phyloP scores from a whole-genome alignment of 768 basidiomycete genomes.

The Suillus alpinus region DNA sequence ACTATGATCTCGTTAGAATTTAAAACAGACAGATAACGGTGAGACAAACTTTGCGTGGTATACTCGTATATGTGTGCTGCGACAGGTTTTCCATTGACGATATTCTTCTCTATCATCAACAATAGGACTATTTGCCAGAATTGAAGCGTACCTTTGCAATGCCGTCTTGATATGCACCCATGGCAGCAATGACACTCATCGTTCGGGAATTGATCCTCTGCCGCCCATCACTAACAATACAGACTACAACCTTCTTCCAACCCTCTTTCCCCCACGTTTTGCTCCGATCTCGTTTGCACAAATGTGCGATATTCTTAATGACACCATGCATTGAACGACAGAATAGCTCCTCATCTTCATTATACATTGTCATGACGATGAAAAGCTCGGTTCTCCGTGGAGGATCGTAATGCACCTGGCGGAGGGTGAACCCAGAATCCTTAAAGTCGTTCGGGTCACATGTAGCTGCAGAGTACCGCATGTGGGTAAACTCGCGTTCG shows the following conservation, averaged over 20 bases:
- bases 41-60: slow-evolving; percentile 78
- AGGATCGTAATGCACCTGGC: slow-evolving; percentile 90
- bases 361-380: slow-evolving; percentile 99
- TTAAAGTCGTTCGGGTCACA: slow-evolving; percentile 95
- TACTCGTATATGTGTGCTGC: slow-evolving; percentile 92
- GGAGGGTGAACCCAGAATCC: slow-evolving; percentile 75
- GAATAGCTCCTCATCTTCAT: slow-evolving; percentile 89
- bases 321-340: slow-evolving; percentile 94
- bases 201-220: slow-evolving; percentile 82
- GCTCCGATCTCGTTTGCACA: slow-evolving; percentile 81
- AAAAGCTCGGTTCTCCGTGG: slow-evolving; percentile 90
- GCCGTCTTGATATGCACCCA: slow-evolving; percentile 95
- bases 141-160: slow-evolving; percentile 66
- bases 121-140: not conserved
- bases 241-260: slow-evolving; percentile 98
- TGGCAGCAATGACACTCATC: slow-evolving; percentile 82
- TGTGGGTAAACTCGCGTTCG: slow-evolving; percentile 90
- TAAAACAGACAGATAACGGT: not conserved
- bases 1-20: slow-evolving; percentile 41
- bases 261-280: slow-evolving; percentile 98
- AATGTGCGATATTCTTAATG: slow-evolving; percentile 88
- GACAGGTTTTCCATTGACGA: slow-evolving; percentile 80
- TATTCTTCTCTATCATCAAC: slow-evolving; percentile 41
- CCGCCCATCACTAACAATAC: slow-evolving; percentile 86
- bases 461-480: slow-evolving; percentile 95